Percentiles rank a stretch among this genome's conserved stretches.
Evolutionary conservation across 2,329 filamentous ascomycete genomes (phyloP).

Genomic region (Blumeriella jaapii): DNA sequence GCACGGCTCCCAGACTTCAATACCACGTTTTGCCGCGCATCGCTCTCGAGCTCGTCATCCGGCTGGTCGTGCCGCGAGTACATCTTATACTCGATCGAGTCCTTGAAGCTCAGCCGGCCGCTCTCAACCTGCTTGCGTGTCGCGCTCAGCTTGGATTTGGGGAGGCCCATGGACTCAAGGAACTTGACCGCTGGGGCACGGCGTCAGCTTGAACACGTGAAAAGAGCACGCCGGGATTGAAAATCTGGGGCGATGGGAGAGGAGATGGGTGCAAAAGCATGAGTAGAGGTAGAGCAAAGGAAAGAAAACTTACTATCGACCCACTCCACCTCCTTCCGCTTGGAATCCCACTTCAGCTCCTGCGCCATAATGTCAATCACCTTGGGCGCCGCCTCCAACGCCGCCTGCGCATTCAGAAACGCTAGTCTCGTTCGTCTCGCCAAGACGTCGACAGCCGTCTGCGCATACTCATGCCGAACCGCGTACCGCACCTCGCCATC

Average conservation of each 20-base stretch:
- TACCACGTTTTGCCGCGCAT: constrained; percentile 14
- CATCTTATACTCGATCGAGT: constrained; percentile 47
- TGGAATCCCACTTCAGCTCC: constrained; percentile 67
- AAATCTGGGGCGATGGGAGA: not conserved
- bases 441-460: constrained; percentile 80
- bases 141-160: constrained; percentile 43
- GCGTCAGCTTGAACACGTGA: not conserved
- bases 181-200: constrained; percentile 39
- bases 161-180: constrained; percentile 55
- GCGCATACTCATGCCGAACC: constrained; percentile 79
- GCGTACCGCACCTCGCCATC: constrained; percentile 88
- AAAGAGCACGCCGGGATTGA: not conserved
- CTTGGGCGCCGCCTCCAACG: constrained; percentile 70
- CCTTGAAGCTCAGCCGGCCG: constrained; percentile 46
- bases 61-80: constrained; percentile 49
- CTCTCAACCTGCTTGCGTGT: constrained; percentile 50
- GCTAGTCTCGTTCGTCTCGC: constrained; percentile 75
- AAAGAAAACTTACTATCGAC: constrained; percentile 46
- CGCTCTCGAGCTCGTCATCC: constrained; percentile 25
- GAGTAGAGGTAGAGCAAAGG: not conserved
- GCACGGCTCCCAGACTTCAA: constrained; percentile 11
- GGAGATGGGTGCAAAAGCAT: not conserved
- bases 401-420: constrained; percentile 85
- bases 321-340: constrained; percentile 71
- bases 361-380: constrained; percentile 84